Evolutionary conservation across 176 grass and related monocot species (phyloP), one percentile per base, ranked within the genome.

Genomic region (Calamus simplicifolius): DNA sequence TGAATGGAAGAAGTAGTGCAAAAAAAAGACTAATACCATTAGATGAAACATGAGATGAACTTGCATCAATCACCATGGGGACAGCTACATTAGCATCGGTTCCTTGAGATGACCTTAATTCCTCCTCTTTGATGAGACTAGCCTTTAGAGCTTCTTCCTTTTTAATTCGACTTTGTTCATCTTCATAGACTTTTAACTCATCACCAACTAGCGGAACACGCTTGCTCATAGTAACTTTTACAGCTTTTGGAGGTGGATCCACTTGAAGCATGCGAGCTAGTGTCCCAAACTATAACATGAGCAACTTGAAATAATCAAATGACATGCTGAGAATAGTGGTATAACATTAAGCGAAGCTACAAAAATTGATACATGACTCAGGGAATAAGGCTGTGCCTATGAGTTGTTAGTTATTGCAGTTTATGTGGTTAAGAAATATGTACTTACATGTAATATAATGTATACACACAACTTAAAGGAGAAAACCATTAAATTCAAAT

Each of bases 251-350:
- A 13, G 92, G 92, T 62, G 92, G 92, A 64, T 97, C 92, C 61
- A 97, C 92, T 85, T 97, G 92, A 76, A 97, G 87, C 92, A 97
- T 97, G 49, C 83, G 83, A 58, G 92, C 92, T 63, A 97, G 92
- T 62, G 92, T 97, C 50, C 92, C 87, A 88, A 97, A 97, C 92
- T 97, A 48, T 21, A 77, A 49, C 5, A 27, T 23, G 27, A 16
- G 53, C 16, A 64, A 58, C 8, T 12, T 68, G 59, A 69, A 66
- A 52, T 56, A 59, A 54, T 77, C 29, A 72, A 56, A 56, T 13
- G 35, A 43, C 35, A 43, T 13, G 10, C 8, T 3, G 35, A 43
- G 35, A 43, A 3, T 43, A 13, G 35, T 43, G 8, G 35, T 43
- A 43, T 2, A 43, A 43, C 35, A 12, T 10, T 1, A 43, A 43